phyloP scores from a whole-genome alignment of 768 basidiomycete genomes.

The Dentipellis sp. region DNA sequence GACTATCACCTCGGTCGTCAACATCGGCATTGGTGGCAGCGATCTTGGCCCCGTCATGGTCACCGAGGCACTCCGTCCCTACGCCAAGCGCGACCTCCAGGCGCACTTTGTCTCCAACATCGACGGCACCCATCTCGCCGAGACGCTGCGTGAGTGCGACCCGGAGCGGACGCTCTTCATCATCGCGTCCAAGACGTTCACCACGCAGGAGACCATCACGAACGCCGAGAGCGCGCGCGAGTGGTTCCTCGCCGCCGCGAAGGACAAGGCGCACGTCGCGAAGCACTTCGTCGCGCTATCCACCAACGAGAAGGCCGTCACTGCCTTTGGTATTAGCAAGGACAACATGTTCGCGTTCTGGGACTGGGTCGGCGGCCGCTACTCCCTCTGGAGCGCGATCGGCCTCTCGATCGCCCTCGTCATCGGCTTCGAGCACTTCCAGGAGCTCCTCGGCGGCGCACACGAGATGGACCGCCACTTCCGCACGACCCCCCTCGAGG shows the following conservation, averaged over 20 bases:
- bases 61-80: constrained; percentile 91
- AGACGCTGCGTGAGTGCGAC: constrained; percentile 72
- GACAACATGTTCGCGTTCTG: constrained; percentile 99
- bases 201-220: constrained; percentile 99
- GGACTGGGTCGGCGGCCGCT: constrained; percentile 99
- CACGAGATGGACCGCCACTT: constrained; percentile 99
- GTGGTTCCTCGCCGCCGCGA: constrained; percentile 86
- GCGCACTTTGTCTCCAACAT: constrained; percentile 95
- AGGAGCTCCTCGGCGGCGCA: constrained; percentile 80
- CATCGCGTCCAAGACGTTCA: constrained; percentile 98
- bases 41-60: constrained; percentile 99
- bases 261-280: constrained; percentile 86
- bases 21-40: constrained; percentile 98
- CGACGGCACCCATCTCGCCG: constrained; percentile 94
- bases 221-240: constrained; percentile 90
- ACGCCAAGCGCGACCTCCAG: constrained; percentile 81
- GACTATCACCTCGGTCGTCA: constrained; percentile 88
- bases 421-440: constrained; percentile 93
- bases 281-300: constrained; percentile 99
- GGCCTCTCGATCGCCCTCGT: constrained; percentile 90
- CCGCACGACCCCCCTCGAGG: constrained; percentile 75
- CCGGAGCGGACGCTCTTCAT: constrained; percentile 95
- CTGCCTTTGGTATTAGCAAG: constrained; percentile 82
- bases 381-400: constrained; percentile 98
- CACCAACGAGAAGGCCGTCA: constrained; percentile 92